Evolutionary conservation across 305 asterid genomes (phyloP), one percentile per base, ranked within the genome.

Genomic region (Solanum hybrid): DNA sequence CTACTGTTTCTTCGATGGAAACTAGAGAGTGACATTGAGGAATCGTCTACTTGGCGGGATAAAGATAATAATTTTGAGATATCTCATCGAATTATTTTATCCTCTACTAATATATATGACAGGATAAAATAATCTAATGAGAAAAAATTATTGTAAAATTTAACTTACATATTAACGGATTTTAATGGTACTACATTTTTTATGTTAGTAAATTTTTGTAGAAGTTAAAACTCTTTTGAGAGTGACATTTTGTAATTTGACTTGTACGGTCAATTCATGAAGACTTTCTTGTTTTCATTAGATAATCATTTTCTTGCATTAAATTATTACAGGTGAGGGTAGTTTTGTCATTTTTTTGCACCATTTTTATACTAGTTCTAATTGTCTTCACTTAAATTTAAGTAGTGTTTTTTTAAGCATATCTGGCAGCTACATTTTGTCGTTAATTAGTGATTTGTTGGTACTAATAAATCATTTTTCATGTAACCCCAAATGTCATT

Each of bases 201-300:
- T n/a, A n/a, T 71, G 0, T 61, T 57, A 61, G 5, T 8, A 61
- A 57, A 20, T 20, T 61, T 61, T 61, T 20, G 26, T 61, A 7
- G 1, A 61, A 61, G 71, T 18, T 57, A 57, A 57, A 18, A 18
- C 69, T 57, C 24, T 57, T 57, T 6, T 39, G 88, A 89, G 85
- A 61, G 77, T 91, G 93, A 88, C 90, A 86, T 87, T 75, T 85
- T 89, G 86, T 71, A 69, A 88, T 40, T 88, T 76, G 34, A 74
- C 77, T 40, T 34, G 80, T 51, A 87, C 89, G 28, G 87, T 89
- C 90, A 87, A 89, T 71, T 88, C 77, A 61, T n/a, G 90, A 82
- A 29, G 89, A 81, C 91, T 82, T 75, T 90, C 90, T 87, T 82
- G 88, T 91, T 86, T 91, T 89, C 91, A 91, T 82, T 89, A 33